Percentiles rank a stretch among this genome's conserved stretches.
phyloP scores from a whole-genome alignment of 805 yeast genomes.

The Groenewaldozyma salmanticensis region DNA sequence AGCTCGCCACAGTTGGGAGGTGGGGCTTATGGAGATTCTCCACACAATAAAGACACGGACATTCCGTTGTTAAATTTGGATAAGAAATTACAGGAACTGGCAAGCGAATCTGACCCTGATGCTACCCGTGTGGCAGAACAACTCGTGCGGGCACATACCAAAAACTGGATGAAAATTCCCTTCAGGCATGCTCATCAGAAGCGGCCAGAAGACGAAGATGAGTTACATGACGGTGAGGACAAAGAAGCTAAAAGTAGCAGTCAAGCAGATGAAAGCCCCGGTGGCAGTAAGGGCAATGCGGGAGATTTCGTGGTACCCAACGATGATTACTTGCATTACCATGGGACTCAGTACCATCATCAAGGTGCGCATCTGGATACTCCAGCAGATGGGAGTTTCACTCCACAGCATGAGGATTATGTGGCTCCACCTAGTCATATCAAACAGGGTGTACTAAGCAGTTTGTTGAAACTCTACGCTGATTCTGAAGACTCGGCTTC shows the following conservation, averaged over 20 bases:
- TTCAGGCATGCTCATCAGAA: background rate
- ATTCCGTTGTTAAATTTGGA: constrained; percentile 18
- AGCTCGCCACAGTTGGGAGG: background rate
- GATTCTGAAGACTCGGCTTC: constrained; percentile 15
- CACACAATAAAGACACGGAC: constrained; percentile 12
- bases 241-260: background rate
- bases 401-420: constrained; percentile 30
- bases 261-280: too few species aligned
- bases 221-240: background rate
- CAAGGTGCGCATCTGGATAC: constrained; percentile 5
- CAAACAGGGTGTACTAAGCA: constrained; percentile 78
- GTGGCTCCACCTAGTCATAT: constrained; percentile 57
- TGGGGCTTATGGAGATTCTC: background rate
- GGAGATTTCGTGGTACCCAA: constrained; percentile 12
- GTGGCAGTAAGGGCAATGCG: constrained; percentile 5
- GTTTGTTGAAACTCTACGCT: constrained; percentile 58
- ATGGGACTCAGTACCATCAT: constrained; percentile 7
- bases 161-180: background rate
- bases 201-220: background rate
- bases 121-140: constrained; percentile 13
- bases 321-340: constrained; percentile 7
- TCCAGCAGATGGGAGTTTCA: constrained; percentile 10
- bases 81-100: constrained; percentile 8
- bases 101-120: constrained; percentile 10
- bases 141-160: constrained; percentile 14